A percentile compares a stretch with the other conserved stretches of the same genome.
Conservation (phyloP, 805 yeast species). For the Saturnispora hagleri region DNA sequence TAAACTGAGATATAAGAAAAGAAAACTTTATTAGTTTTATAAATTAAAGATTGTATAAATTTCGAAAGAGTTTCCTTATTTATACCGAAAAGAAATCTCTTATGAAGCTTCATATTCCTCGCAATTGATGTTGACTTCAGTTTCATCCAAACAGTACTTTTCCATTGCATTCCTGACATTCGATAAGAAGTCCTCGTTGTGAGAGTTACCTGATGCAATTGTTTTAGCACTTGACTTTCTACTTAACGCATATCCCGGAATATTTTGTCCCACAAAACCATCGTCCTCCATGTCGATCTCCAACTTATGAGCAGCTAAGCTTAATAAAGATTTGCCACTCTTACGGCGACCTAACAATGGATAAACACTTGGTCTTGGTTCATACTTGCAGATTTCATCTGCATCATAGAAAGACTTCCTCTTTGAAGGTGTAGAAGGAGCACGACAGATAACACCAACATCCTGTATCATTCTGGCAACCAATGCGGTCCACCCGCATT, state of each 20-base stretch:
- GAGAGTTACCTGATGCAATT: conserved; percentile 16
- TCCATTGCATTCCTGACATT: conserved; percentile 37
- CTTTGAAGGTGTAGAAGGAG: conserved; percentile 31
- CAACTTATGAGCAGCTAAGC: conserved; percentile 55
- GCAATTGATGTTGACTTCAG: conserved; percentile 37
- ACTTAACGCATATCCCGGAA: conserved; percentile 25
- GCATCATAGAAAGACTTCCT: conserved; percentile 23
- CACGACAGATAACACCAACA: conserved; percentile 62
- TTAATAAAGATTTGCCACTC: conserved; percentile 65
- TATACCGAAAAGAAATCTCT: neutral
- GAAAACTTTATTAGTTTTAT: neutral
- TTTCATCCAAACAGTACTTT: conserved; percentile 21
- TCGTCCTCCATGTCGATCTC: conserved; percentile 50
- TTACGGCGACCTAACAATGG: conserved; percentile 46
- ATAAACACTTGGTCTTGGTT: conserved; percentile 34
- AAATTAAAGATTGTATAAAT: neutral
- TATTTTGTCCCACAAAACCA: conserved; percentile 31
- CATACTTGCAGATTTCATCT: conserved; percentile 33
- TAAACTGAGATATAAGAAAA: neutral
- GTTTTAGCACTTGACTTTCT: conserved; percentile 25
- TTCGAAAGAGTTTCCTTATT: neutral
- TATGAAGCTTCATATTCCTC: conserved; percentile 44
- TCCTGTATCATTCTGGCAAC: conserved; percentile 90
- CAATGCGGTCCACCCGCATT: conserved; percentile 93
- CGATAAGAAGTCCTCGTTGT: conserved; percentile 28